phyloP scores from a whole-genome alignment of 306 rosid genomes.

The Corylus avellana region DNA sequence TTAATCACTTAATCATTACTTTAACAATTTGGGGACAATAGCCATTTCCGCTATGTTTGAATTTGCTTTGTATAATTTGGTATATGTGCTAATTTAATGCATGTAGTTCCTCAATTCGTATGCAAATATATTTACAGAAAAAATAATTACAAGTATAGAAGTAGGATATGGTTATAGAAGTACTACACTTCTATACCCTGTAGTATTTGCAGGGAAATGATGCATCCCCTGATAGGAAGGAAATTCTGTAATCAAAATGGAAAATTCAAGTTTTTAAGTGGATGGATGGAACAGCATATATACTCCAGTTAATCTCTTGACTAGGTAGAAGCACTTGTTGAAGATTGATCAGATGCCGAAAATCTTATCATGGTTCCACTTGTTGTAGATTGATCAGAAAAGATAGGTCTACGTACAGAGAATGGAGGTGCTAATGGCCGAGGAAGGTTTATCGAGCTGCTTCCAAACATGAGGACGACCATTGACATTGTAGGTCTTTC shows the following conservation, averaged over 20 bases:
- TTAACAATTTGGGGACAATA: no score
- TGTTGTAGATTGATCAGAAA: neutral
- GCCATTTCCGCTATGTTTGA: no score
- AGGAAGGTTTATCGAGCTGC: conserved; percentile 19
- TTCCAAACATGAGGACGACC: conserved; percentile 19
- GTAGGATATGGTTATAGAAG: no score
- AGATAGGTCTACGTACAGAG: neutral
- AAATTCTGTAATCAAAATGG: neutral
- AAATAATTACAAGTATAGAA: neutral
- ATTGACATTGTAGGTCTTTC: conserved; percentile 23
- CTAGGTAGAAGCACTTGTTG: neutral
- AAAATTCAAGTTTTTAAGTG: neutral
- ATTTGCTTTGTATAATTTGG: no score
- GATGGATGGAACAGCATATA: neutral
- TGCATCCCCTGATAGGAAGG: no score
- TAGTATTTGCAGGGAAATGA: neutral
- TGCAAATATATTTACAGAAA: neutral
- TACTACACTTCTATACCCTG: neutral
- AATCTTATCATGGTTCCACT: neutral
- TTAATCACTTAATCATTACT: no score
- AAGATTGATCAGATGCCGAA: neutral
- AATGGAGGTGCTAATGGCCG: conserved; percentile 15
- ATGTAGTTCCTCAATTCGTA: neutral
- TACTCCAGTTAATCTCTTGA: neutral
- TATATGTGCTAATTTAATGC: neutral